A percentile compares a stretch with the other conserved stretches of the same genome.
Conservation (phyloP, 164 flowering plant genomes). For the Umbilicus rupestris region DNA sequence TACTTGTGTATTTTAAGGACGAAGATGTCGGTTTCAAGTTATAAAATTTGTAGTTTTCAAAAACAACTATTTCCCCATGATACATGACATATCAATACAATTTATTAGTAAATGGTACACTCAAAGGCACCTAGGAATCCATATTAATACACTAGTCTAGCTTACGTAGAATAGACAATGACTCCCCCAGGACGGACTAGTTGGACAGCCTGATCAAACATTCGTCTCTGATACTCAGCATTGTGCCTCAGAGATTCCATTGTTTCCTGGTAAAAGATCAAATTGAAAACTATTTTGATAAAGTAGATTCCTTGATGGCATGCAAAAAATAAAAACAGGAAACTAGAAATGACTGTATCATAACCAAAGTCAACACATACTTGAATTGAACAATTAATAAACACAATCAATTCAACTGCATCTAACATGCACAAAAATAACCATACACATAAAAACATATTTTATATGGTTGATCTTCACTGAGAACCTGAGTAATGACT, state of each 20-base stretch:
- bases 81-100: too few relatives aligned
- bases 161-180: conserved; percentile 90
- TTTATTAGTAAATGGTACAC: too few relatives aligned
- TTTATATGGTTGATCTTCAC: neutral
- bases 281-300: neutral
- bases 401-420: neutral
- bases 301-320: neutral
- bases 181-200: conserved; percentile 91
- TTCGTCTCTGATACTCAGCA: conserved; percentile 72
- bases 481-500: neutral
- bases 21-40: too few relatives aligned
- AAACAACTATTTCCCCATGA: too few relatives aligned
- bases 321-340: neutral
- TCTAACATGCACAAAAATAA: neutral
- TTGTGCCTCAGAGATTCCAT: conserved; percentile 62
- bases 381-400: neutral
- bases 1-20: too few relatives aligned
- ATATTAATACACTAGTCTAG: too few relatives aligned
- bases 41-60: too few relatives aligned
- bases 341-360: neutral
- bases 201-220: conserved; percentile 98
- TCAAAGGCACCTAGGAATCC: too few relatives aligned
- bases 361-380: neutral
- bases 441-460: too few relatives aligned
- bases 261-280: conserved; percentile 48